Evolutionary conservation across 108 stramenopile genomes (phyloP), one percentile per base, ranked within the genome.

Genomic region (Craspedostauros australis): DNA sequence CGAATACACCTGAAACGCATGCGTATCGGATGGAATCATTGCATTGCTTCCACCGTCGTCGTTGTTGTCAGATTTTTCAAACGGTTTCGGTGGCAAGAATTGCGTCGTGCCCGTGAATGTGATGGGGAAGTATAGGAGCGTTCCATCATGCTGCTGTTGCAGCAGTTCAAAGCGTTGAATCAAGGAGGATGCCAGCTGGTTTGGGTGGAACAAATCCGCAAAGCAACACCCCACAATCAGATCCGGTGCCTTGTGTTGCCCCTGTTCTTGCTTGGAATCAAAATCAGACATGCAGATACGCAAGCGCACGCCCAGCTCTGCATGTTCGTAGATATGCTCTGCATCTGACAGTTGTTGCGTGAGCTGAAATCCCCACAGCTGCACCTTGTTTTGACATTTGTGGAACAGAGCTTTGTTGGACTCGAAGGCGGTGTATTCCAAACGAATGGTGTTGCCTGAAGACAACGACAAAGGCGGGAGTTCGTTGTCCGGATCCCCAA

Each of bases 61-160:
- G n/a, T n/a, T n/a, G n/a, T n/a, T n/a, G n/a, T n/a, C n/a, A n/a
- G n/a, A n/a, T 47, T 27, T 47, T 57, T 42, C 46, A 46, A 68
- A 65, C 4, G 64, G 75, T 18, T 54, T 24, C 4, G 74, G 69
- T 25, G 78, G 80, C 28, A 60, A 22, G 49, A 91, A 80, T 25
- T 79, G 77, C 0, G 91, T 95, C 39, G 51, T 70, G 0, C 94
- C 94, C 9, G 58, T 60, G 68, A 93, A 95, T 16, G 94, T 95
- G 27, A 95, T 95, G 11, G 94, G 94, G 53, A 95, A 84, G 56
- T 93, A 95, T 15, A 88, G 72, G 28, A 95, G 39, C 9, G 80
- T 73, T 20, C 34, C 26, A 26, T 40, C n/a, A 38, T 29, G 19
- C 12, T 11, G 23, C 3, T 45, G 32, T 38, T 32, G 30, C 39